Evolutionary conservation across 2,329 filamentous ascomycete genomes (phyloP), one percentile per base, ranked within the genome.

Genomic region (Aspergillus brasiliensis): DNA sequence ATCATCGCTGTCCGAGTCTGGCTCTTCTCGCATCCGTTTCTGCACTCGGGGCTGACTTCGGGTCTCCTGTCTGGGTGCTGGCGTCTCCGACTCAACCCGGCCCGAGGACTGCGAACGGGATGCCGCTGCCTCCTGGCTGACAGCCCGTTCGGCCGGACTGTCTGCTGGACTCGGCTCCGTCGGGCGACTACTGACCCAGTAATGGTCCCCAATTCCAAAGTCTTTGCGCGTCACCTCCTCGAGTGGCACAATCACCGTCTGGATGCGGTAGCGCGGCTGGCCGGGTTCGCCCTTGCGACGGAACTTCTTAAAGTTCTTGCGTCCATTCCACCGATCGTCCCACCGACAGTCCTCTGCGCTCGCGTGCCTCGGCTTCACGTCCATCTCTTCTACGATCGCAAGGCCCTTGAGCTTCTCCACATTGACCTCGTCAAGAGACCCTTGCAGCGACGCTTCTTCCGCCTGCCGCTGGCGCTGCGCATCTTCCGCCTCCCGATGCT

Each of bases 261-360:
- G 81, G 3, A 78, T 66, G 34, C 78, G 76, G 34, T 77, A 75
- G n/a, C 78, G 76, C 51, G 70, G 66, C 51, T 66, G 67, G 7
- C 71, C 67, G 0, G 75, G 55, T 62, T 73, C 70, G 66, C 75
- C 67, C 57, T 73, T 72, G 49, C 73, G 67, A 38, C 76, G 62
- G 71, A 99, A 99, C 68, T 87, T 90, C 75, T 99, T 99, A 80
- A 97, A 99, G 71, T 99, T 98, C 76, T 92, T 94, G 46, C 94
- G 84, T 0, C 94, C 95, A 72, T 97, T 96, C 95, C 95, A 99
- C 40, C 83, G 83, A 0, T 91, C 87, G 65, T 97, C 86, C 93
- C 94, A 97, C 42, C 91, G 83, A 5, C 88, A 85, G 17, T 82
- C 77, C 34, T 74, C 75, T 62, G 54, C 68, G 68, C 68, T 65